Evolutionary conservation across 75 land plant species (phyloP).

Genomic region (Selaginella moellendorffii): DNA sequence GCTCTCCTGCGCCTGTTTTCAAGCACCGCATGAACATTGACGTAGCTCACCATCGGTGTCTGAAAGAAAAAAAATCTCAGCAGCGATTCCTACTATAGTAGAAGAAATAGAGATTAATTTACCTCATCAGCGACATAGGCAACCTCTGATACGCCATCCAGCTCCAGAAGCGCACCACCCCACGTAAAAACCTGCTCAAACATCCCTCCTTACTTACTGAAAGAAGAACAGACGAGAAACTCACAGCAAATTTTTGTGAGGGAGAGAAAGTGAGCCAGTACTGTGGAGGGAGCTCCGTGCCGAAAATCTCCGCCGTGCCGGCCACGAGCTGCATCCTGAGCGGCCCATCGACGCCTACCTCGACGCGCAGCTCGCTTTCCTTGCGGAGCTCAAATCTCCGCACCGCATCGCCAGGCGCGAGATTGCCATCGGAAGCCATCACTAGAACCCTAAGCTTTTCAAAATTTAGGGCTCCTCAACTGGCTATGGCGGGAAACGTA

Average conservation of each 20-base stretch:
- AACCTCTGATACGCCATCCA: neutral
- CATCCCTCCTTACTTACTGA: too few species aligned
- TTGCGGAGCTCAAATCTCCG: neutral
- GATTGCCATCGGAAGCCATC: too few species aligned
- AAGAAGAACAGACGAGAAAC: too few species aligned
- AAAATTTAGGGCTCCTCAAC: too few species aligned
- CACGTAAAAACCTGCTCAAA: constrained; percentile 10
- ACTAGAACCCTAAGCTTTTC: too few species aligned
- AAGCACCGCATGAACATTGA: neutral
- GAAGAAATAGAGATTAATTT: neutral
- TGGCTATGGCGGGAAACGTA: too few species aligned
- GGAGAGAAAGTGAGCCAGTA: constrained; percentile 3
- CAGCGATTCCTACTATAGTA: neutral
- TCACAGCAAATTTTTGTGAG: constrained; percentile 3
- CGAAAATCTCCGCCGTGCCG: constrained; percentile 1
- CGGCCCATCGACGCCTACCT: neutral
- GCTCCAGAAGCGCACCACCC: constrained; percentile 1
- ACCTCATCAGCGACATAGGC: constrained; percentile 6
- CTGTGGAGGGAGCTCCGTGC: neutral
- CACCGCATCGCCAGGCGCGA: too few species aligned
- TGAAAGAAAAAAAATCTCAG: neutral
- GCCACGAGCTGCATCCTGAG: neutral
- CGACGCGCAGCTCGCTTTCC: constrained; percentile 5
- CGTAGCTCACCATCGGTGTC: neutral
- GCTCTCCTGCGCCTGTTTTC: neutral